These are phyloP conservation scores for Russula sp. DNA, from an alignment of 768 basidiomycete species.

Conservation along the genomic window DNA sequence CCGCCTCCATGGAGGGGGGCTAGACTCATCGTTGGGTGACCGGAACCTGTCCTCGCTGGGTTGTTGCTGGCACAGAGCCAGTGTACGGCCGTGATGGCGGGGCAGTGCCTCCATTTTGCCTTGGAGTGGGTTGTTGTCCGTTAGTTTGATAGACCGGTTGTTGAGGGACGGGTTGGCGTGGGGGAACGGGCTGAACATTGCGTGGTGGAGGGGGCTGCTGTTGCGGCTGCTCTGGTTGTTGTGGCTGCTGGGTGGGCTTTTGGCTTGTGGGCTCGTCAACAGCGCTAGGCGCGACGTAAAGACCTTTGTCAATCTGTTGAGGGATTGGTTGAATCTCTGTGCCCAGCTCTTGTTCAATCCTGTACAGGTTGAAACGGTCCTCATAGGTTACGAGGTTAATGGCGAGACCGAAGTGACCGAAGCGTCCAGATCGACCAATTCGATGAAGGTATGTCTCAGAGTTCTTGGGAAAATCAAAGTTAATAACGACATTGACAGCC, in stretches of 20 bases:
- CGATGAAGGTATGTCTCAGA: slow-evolving; percentile 98
- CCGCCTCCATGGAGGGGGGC: background rate
- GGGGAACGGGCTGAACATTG: slow-evolving; percentile 10
- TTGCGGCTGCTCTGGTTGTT: slow-evolving; percentile 29
- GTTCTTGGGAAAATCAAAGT: slow-evolving; percentile 99
- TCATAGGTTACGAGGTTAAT: slow-evolving; percentile 98
- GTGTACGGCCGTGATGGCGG: slow-evolving; percentile 24
- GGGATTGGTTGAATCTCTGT: slow-evolving; percentile 98
- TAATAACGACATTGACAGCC: slow-evolving; percentile 99
- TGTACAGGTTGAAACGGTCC: slow-evolving; percentile 95
- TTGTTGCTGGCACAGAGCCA: slow-evolving; percentile 17
- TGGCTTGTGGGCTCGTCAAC: slow-evolving; percentile 42
- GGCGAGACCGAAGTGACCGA: slow-evolving; percentile 93
- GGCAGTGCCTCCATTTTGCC: slow-evolving; percentile 27
- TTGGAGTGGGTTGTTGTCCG: slow-evolving; percentile 25
- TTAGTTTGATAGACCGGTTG: slow-evolving; percentile 32
- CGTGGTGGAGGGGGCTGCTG: slow-evolving; percentile 24
- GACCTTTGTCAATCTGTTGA: slow-evolving; percentile 77
- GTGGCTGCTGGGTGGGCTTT: slow-evolving; percentile 32
- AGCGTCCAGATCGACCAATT: slow-evolving; percentile 96
- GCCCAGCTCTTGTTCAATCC: slow-evolving; percentile 97
- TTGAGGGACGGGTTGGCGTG: slow-evolving; percentile 19
- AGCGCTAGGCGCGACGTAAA: slow-evolving; percentile 83
- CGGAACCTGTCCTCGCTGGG: slow-evolving; percentile 27
- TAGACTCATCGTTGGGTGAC: slow-evolving; percentile 21